Evolutionary conservation across 1,284 basidiomycete genomes (phyloP), one percentile per base, ranked within the genome.

Genomic region (Heliocybe sulcata): DNA sequence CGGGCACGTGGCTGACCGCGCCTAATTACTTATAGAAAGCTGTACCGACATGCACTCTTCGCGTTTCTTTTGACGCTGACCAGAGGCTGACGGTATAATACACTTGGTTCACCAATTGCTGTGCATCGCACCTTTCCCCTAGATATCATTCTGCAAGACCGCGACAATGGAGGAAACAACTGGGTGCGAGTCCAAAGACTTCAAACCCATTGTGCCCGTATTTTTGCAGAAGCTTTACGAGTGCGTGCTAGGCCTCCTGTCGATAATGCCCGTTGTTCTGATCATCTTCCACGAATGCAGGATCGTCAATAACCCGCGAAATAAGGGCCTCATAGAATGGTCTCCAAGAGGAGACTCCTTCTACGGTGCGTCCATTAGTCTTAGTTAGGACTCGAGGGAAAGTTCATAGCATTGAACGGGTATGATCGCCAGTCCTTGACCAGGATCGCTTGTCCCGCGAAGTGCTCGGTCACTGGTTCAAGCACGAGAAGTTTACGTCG

Each of bases 191-290:
- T 42, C 38, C 4, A 20, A 35, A 35, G 33, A 35, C 33, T 9
- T 35, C 9, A 35, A 42, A 42, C 38, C 81, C 2, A 72, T 77
- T 14, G 80, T 93, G 1, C 91, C 93, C 0, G 90, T 92, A 0
- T 97, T 97, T 66, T 77, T 96, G 16, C 92, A 94, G 72, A 98
- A 98, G 71, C 79, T 98, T 33, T 94, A 87, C 72, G 90, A 89
- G 92, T 94, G 55, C 59, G 83, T 79, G 8, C 38, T 64, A 45
- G 47, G 38, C 53, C 59, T 52, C 54, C 57, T 53, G 49, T 55
- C 50, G 26, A 56, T 52, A 85, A 45, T 53, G 49, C 51, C 53
- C 12, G n/a, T n/a, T n/a, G n/a, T 31, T 12, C 29, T 48, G 23
- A 26, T 19, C 47, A 27, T 42, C 14, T 35, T 55, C 26, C 27